Base-by-base conservation (phyloP, 208 protist species). In the Acanthamoeba castellanii region DNA sequence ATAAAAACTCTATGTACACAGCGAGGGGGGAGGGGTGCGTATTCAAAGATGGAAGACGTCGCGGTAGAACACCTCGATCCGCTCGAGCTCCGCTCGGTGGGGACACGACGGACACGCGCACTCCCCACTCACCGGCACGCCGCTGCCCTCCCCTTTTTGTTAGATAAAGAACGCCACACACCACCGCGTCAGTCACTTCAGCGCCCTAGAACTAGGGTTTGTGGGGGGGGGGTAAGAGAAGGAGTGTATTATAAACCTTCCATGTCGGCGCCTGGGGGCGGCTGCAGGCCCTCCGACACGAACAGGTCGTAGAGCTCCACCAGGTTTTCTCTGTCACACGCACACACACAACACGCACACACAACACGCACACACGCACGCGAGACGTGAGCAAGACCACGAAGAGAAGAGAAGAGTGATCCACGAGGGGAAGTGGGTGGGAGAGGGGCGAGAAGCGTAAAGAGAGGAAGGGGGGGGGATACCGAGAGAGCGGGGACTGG, bases 41-140 rank as follows among this genome's bases (percentile, higher is more conserved):
- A 3, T 42, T 93, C 50, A 93, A 7, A 93, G 88, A 9, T 93
- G 88, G 32, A 93, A 93, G 47, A 93, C 88, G 42, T 93, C 88
- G 8, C 50, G 14, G 61, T 93, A 93, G 50, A 93, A 93, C 9
- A 78, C 47, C n/a, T 93, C 88, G 61, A 93, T 93, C 27, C 88
- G 0, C 68, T 93, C 64, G 16, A 93, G 66, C 64, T 93, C 88
- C 7, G 66, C 88, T 32, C 42, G 93, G 61, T 93, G 66, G 13
- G 88, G 88, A 47, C 88, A 93, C 27, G 66, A 64, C 27, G 57
- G 64, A 81, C 88, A 93, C 30, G 37, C 34, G 45, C 88, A 93
- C 25, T 93, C 88, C 8, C 66, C 88, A 25, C 88, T 61, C 64
- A 81, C 47, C n/a, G 57, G 16, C 30, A 61, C 45, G 20, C 47